A percentile compares a stretch with the other conserved stretches of the same genome.
phyloP scores from a whole-genome alignment of 164 flowering plant species.

The Nymphaea colorata region DNA sequence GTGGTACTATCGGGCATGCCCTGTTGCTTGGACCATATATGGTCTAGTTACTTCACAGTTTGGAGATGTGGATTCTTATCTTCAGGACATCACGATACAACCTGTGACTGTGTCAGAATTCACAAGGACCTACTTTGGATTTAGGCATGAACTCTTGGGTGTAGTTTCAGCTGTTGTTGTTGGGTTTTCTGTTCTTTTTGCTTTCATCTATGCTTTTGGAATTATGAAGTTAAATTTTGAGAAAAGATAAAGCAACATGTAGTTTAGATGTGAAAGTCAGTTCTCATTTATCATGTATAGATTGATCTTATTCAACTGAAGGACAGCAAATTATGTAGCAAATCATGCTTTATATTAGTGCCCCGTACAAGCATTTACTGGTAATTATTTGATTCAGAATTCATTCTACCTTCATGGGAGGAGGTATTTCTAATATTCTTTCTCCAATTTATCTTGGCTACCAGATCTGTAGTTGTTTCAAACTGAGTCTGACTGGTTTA shows the following conservation, averaged over 20 bases:
- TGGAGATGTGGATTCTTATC: not conserved
- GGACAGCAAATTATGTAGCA: too few species aligned
- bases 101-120: constrained; percentile 1
- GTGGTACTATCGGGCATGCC: constrained; percentile 4
- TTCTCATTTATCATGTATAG: too few species aligned
- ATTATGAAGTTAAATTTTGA: constrained; percentile 9
- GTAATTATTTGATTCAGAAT: too few species aligned
- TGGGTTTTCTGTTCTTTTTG: constrained; percentile 4
- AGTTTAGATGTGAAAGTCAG: not conserved
- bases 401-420: too few species aligned
- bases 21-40: constrained; percentile 5
- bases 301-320: too few species aligned
- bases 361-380: too few species aligned
- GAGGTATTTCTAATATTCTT: too few species aligned
- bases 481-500: too few species aligned
- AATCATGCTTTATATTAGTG: too few species aligned
- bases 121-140: constrained; percentile 6
- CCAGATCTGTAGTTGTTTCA: too few species aligned
- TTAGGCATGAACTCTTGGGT: constrained; percentile 8
- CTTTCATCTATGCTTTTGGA: constrained; percentile 4
- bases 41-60: constrained; percentile 4
- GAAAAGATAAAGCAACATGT: constrained; percentile 3
- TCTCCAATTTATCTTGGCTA: too few species aligned
- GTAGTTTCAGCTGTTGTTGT: constrained; percentile 1
- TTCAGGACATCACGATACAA: constrained; percentile 1